Evolutionary conservation across 306 rosid genomes (phyloP).

Genomic region (Rosa chinensis): DNA sequence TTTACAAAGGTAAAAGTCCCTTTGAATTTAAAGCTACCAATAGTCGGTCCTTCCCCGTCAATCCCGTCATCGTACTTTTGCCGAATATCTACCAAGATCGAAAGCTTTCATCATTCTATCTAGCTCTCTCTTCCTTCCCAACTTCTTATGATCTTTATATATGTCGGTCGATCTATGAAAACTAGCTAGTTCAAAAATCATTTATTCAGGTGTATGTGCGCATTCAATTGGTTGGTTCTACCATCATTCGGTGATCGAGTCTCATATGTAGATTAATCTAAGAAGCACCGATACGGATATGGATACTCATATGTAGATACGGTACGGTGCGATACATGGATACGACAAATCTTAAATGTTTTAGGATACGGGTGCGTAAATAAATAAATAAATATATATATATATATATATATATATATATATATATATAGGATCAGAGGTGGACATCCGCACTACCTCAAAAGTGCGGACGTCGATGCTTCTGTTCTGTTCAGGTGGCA

Average conservation of each 20-base stretch:
- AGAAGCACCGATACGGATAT: too few relatives aligned
- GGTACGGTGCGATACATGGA: too few relatives aligned
- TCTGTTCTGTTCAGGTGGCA: too few relatives aligned
- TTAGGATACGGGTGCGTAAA: too few relatives aligned
- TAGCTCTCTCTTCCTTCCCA: neutral
- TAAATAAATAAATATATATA: too few relatives aligned
- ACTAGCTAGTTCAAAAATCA: too few relatives aligned
- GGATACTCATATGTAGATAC: too few relatives aligned
- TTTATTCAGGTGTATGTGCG: neutral
- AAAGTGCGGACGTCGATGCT: too few relatives aligned
- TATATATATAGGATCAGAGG: too few relatives aligned
- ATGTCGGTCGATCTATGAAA: neutral
- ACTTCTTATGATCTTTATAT: neutral
- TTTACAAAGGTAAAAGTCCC: conserved; percentile 4
- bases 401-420: too few relatives aligned
- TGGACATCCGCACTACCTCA: too few relatives aligned
- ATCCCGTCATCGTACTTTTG: conserved; percentile 1
- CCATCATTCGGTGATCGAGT: neutral
- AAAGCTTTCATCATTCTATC: neutral
- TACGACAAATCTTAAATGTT: too few relatives aligned
- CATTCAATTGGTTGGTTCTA: neutral
- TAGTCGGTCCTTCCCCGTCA: neutral
- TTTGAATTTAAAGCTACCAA: conserved; percentile 1
- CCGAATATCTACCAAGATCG: neutral
- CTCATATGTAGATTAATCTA: neutral